These are phyloP conservation scores for Cyclotella sp. DNA, from an alignment of 108 stramenopile genomes.

Conservation along the genomic window DNA sequence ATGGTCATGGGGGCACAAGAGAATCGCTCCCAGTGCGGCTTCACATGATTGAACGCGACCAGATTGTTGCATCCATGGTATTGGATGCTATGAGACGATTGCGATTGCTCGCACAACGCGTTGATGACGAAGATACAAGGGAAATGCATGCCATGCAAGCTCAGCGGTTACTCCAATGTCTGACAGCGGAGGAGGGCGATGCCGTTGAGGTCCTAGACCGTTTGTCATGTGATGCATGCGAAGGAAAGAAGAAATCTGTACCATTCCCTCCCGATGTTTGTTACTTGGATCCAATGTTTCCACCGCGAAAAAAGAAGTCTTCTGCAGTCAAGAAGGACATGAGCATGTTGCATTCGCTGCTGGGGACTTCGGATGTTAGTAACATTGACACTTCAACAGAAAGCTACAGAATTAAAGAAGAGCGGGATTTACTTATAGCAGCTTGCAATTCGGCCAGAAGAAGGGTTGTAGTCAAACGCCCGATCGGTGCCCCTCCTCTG, in stretches of 20 bases:
- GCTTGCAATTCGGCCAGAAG: constrained; percentile 53
- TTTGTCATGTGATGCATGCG: neutral
- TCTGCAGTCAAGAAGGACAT: constrained; percentile 86
- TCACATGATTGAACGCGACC: constrained; percentile 83
- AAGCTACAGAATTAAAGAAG: constrained; percentile 35
- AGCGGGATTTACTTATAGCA: constrained; percentile 54
- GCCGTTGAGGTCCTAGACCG: constrained; percentile 42
- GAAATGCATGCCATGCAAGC: constrained; percentile 16
- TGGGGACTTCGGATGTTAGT: constrained; percentile 50
- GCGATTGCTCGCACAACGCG: constrained; percentile 23
- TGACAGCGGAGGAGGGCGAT: constrained; percentile 68
- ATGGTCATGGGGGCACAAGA: constrained; percentile 1
- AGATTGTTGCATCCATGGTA: constrained; percentile 70
- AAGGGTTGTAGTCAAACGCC: constrained; percentile 86
- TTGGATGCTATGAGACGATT: constrained; percentile 75
- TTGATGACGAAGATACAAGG: neutral
- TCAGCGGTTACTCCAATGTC: constrained; percentile 25
- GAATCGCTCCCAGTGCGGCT: constrained; percentile 18
- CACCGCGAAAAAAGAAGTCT: constrained; percentile 68
- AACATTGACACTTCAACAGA: neutral
- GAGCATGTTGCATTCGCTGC: constrained; percentile 78
- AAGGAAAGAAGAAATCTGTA: neutral
- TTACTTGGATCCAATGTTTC: constrained; percentile 92
- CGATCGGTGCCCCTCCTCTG: constrained; percentile 67
- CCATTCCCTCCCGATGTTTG: constrained; percentile 59